Percentiles rank a stretch among this genome's conserved stretches.
Conservation (phyloP, 306 rosid species). For the Glycyrrhiza uralensis region DNA sequence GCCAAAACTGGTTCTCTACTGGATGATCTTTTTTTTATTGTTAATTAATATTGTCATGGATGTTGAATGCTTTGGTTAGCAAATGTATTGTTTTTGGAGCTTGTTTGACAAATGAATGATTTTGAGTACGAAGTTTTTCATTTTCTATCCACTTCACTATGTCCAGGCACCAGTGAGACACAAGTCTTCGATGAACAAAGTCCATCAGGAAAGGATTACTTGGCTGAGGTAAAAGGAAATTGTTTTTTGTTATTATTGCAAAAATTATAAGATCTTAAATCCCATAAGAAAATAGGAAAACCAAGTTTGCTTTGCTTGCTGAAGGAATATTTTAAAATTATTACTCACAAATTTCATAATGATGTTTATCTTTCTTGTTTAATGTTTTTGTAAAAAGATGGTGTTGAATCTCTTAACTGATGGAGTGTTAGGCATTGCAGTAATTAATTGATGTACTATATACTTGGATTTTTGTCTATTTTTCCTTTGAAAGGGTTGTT, state of each 20-base stretch:
- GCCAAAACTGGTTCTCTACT: slow-evolving; percentile 17
- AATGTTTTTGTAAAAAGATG: not conserved
- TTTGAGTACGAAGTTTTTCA: not conserved
- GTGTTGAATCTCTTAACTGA: not conserved
- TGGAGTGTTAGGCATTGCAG: not conserved
- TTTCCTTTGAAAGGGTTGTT: not conserved
- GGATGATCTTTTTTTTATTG: not conserved
- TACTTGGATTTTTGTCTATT: not conserved
- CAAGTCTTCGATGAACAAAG: slow-evolving; percentile 75
- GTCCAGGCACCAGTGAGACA: slow-evolving; percentile 77
- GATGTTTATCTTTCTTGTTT: slow-evolving; percentile 7
- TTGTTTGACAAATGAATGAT: not conserved
- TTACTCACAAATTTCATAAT: not conserved
- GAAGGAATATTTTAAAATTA: not conserved
- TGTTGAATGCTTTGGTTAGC: not conserved
- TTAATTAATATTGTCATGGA: slow-evolving; percentile 5
- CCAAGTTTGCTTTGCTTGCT: not conserved
- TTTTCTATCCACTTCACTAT: slow-evolving; percentile 13
- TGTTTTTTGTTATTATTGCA: not conserved
- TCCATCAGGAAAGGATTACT: slow-evolving; percentile 89
- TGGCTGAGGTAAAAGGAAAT: slow-evolving; percentile 70
- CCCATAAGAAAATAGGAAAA: not conserved
- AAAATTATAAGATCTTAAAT: not conserved
- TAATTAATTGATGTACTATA: not conserved
- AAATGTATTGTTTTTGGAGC: not conserved